These are phyloP conservation scores for Taphrina populina DNA, from an alignment of 1,139 yeast genomes.

Conservation along the genomic window DNA sequence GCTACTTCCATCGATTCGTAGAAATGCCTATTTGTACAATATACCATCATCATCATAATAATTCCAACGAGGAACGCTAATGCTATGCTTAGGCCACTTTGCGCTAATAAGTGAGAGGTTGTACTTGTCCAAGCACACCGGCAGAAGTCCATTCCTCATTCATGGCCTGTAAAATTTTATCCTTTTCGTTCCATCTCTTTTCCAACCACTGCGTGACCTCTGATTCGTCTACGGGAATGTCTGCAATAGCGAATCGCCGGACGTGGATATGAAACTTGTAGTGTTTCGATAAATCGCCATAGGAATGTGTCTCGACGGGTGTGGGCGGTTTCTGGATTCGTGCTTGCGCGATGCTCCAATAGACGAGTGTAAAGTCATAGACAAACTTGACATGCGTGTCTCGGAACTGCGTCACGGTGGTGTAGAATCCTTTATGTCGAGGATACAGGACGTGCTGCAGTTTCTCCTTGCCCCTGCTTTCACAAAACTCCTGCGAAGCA, in stretches of 20 bases:
- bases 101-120: not conserved
- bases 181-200: constrained; percentile 41
- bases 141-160: constrained; percentile 17
- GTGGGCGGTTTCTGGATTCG: constrained; percentile 50
- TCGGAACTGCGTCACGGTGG: constrained; percentile 42
- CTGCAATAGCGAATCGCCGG: constrained; percentile 50
- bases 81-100: too few relatives aligned
- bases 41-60: too few relatives aligned
- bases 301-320: constrained; percentile 56
- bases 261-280: constrained; percentile 53
- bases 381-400: constrained; percentile 41
- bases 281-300: constrained; percentile 47
- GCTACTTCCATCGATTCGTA: constrained; percentile 5
- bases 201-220: constrained; percentile 43
- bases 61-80: too few relatives aligned
- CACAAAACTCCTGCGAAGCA: constrained; percentile 43
- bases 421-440: constrained; percentile 46
- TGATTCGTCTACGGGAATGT: constrained; percentile 28
- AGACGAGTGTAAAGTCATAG: constrained; percentile 48
- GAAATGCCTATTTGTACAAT: too few relatives aligned
- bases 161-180: constrained; percentile 34
- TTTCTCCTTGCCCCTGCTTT: constrained; percentile 48
- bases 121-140: constrained; percentile 3
- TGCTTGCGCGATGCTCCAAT: constrained; percentile 52
- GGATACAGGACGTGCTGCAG: constrained; percentile 54